Conservation (phyloP, 495 filamentous ascomycete species). For the Pseudoneurospora amorphoporcata region DNA sequence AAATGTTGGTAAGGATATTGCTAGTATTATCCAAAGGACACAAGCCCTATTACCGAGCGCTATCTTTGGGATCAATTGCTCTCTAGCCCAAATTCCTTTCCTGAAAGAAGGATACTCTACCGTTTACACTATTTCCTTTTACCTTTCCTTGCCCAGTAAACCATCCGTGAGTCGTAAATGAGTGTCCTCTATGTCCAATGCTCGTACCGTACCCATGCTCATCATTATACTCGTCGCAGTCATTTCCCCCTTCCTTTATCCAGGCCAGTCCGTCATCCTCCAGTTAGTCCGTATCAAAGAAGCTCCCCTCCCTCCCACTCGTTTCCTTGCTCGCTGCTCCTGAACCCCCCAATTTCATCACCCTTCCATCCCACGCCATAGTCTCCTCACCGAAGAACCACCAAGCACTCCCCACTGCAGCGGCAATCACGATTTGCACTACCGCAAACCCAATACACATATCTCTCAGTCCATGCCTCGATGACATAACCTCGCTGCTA, state of each 20-base stretch:
- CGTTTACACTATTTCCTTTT: neutral
- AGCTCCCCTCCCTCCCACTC: slow-evolving; percentile 29
- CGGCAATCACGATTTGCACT: slow-evolving; percentile 23
- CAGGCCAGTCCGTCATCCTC: neutral
- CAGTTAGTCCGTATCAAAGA: slow-evolving; percentile 35
- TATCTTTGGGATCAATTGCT: neutral
- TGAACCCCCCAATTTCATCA: slow-evolving; percentile 30
- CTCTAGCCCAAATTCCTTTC: neutral
- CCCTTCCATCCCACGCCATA: slow-evolving; percentile 26
- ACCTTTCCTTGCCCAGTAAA: neutral
- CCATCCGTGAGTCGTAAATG: neutral
- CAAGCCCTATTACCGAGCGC: neutral
- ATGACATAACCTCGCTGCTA: slow-evolving; percentile 12
- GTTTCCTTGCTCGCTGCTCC: slow-evolving; percentile 8
- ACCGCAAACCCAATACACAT: slow-evolving; percentile 25
- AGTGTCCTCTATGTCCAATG: neutral
- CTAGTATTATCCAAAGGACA: neutral
- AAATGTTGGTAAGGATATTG: neutral
- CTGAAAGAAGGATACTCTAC: neutral
- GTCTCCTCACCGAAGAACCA: slow-evolving; percentile 29
- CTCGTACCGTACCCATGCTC: neutral
- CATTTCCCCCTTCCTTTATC: neutral
- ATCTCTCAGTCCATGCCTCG: slow-evolving; percentile 22
- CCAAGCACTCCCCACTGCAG: slow-evolving; percentile 19
- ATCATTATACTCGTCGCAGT: neutral